Evolutionary conservation across 768 basidiomycete species (phyloP), one percentile per base, ranked within the genome.

Genomic region (Russula earlei): DNA sequence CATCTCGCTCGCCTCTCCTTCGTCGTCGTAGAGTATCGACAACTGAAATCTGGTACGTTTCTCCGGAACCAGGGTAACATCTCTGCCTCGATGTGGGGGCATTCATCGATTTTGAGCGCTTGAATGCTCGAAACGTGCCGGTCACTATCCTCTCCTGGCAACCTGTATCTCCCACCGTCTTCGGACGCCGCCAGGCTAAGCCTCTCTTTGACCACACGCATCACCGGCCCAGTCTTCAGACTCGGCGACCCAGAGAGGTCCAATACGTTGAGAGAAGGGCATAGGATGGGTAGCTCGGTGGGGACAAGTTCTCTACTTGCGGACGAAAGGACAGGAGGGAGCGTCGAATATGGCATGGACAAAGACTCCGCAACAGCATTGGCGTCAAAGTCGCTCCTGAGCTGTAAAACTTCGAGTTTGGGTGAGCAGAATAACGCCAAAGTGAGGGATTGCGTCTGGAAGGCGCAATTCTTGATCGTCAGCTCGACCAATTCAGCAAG

Each of bases 31-130:
- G 37, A 11, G 38, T 56, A 62, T 24, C 41, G 49, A 54, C 59
- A 61, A 36, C 59, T 57, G 24, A 62, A 57, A 25, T 27, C 44
- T 14, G 55, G 52, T 2, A 62, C 53, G 5, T 37, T 46, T 27
- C 36, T 50, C 29, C 59, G 62, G 40, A 62, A 53, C 62, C 59
- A 61, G 17, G 62, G 62, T 5, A 61, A 49, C 8, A 50, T 27
- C 31, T 62, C 59, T 7, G 49, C 59, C 20, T 62, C 62, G 19
- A 62, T 62, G 11, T 41, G 49, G 5, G 48, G 55, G 20, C 62
- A 62, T 24, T 48, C 55, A 11, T 62, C 59, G 12, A 62, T 15
- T 22, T 38, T 50, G 45, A 62, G 52, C 5, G 27, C 27, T 33
- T 48, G 51, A 25, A 62, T 50, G 9, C 29, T 29, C 37, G 49